Conservation (phyloP, 1,284 basidiomycete genomes). For the Thecaphora thlaspeos region DNA sequence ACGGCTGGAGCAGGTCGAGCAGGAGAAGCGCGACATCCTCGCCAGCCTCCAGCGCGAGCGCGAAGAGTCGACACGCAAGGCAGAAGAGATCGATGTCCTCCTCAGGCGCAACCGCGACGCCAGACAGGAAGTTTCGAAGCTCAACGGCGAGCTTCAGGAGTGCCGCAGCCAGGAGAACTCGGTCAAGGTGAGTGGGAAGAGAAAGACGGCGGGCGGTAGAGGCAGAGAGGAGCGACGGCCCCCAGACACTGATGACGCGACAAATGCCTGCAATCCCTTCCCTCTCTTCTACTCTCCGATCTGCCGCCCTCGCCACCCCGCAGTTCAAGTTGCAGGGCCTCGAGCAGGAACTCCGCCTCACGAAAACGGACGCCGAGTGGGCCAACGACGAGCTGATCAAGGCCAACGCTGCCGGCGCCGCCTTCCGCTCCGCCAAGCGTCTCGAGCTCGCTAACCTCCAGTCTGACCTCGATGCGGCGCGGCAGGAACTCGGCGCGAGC, state of each 20-base stretch:
- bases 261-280: too few species aligned
- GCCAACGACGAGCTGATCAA: conserved; percentile 45
- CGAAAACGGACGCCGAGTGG: conserved; percentile 71
- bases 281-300: too few species aligned
- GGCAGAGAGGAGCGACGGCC: too few species aligned
- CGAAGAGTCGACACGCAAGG: conserved; percentile 42
- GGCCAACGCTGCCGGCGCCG: conserved; percentile 33
- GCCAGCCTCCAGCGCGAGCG: conserved; percentile 49
- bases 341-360: conserved; percentile 72
- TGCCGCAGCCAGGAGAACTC: conserved; percentile 42
- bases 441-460: conserved; percentile 73
- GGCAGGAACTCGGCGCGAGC: conserved; percentile 66
- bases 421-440: conserved; percentile 59
- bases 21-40: conserved; percentile 54
- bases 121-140: conserved; percentile 40
- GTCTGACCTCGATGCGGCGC: conserved; percentile 68
- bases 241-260: too few species aligned
- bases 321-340: conserved; percentile 78
- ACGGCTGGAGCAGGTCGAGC: conserved; percentile 39
- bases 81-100: conserved; percentile 43
- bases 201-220: too few species aligned
- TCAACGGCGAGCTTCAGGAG: conserved; percentile 42
- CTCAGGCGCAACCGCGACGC: conserved; percentile 34
- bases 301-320: too few species aligned
- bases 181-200: conserved; percentile 33